A percentile compares a stretch with the other conserved stretches of the same genome.
Evolutionary conservation across 225 moss, liverwort and hornwort species (phyloP).

Genomic region (Marchantia paleacea): DNA sequence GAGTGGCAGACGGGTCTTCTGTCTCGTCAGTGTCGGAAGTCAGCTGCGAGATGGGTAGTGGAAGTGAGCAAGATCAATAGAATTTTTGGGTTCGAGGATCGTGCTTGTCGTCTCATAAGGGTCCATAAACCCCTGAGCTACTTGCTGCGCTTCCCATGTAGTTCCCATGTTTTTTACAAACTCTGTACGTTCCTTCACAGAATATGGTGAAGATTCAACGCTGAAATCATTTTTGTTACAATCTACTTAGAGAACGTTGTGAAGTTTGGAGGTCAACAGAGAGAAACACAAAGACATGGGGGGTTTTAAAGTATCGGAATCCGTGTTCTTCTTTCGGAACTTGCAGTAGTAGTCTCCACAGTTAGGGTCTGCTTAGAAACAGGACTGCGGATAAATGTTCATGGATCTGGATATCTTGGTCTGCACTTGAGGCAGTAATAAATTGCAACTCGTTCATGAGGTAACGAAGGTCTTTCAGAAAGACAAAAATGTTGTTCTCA

Average conservation of each 20-base stretch:
- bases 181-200: no score
- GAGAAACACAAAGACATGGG: no score
- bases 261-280: no score
- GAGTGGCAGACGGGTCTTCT: neutral
- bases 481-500: neutral
- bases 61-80: neutral
- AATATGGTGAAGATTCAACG: neutral
- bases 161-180: neutral
- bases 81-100: neutral
- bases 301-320: no score
- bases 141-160: neutral
- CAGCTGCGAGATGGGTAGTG: neutral
- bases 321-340: no score
- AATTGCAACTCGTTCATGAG: neutral
- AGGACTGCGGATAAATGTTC: neutral
- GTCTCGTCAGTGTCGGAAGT: neutral
- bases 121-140: neutral
- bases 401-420: neutral
- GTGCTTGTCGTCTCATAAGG: neutral
- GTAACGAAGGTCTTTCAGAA: neutral
- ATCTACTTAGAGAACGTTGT: no score
- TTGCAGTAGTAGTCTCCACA: no score
- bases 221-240: neutral
- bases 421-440: neutral
- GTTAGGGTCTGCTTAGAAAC: no score